These are phyloP conservation scores for Diophrys sp. DNA, from an alignment of 73 alveolate genomes.

Conservation along the genomic window DNA sequence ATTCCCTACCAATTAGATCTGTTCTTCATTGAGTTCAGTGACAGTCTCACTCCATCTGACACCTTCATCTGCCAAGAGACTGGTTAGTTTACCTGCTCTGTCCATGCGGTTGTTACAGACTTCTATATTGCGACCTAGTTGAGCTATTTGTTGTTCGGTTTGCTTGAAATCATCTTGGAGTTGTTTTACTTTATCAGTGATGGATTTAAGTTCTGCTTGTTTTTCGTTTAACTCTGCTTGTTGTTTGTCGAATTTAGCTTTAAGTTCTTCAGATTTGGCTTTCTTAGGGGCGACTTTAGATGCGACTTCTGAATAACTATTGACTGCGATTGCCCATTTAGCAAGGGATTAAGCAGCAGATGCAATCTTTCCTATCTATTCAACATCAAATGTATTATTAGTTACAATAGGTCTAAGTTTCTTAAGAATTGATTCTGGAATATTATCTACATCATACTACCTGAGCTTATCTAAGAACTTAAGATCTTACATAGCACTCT, in stretches of 20 bases:
- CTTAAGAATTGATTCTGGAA: constrained; percentile 41
- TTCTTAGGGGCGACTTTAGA: constrained; percentile 75
- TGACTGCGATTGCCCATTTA: constrained; percentile 78
- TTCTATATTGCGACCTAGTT: constrained; percentile 77
- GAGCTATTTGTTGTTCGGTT: constrained; percentile 71
- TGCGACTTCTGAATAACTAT: constrained; percentile 56
- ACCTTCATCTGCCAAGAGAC: constrained; percentile 89
- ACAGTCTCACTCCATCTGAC: constrained; percentile 95
- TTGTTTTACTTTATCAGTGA: constrained; percentile 68
- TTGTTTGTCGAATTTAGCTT: constrained; percentile 55
- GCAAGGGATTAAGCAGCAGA: constrained; percentile 66
- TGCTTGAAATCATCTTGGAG: constrained; percentile 74
- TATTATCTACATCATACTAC: constrained; percentile 65
- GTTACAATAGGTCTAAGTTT: constrained; percentile 52
- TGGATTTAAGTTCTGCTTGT: constrained; percentile 67
- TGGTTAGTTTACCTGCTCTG: constrained; percentile 89
- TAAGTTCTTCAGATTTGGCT: constrained; percentile 76
- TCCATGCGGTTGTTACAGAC: constrained; percentile 80
- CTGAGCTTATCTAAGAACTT: constrained; percentile 60
- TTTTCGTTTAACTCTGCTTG: constrained; percentile 53
- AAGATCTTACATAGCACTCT: constrained; percentile 49
- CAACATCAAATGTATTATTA: constrained; percentile 55
- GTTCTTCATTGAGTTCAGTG: constrained; percentile 69
- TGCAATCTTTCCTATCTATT: constrained; percentile 51
- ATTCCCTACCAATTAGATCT: too few species aligned